Base-by-base conservation (phyloP, 2,329 filamentous ascomycete genomes). In the Tolypocladium ophioglossoides region DNA sequence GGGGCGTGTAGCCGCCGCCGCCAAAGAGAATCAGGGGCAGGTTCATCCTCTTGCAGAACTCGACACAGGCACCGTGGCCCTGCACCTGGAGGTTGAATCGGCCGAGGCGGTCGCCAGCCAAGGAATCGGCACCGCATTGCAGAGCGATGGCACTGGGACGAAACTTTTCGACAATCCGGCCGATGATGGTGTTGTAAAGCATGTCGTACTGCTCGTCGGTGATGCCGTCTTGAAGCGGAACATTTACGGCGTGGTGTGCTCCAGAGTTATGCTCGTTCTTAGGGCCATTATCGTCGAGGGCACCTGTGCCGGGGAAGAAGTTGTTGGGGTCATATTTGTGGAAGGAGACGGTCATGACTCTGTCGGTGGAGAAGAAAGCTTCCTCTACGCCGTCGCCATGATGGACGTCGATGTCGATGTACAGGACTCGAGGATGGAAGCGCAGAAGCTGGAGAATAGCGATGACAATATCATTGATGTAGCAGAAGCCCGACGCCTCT, bases 381-480 rank as follows among this genome's bases (percentile, higher is more conserved):
- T 95, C 87, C 68, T 95, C 90, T 20, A 95, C 90, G 51, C 90
- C 90, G 66, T 95, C 90, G 57, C 90, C 90, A 60, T 95, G 90
- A 67, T 95, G 90, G 1, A 95, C 89, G 67, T 95, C 90, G 61
- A 95, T 95, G 66, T 95, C 90, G 63, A 97, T 91, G 70, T 97
- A 96, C 55, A 97, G 78, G 9, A 97, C 91, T 50, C 91, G 86
- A 18, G 90, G 84, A 62, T 91, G 83, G 64, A 86, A 81, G 34
- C 88, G 85, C 18, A 97, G 77, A 11, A 99, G 80, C 68, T 96
- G 87, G 39, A 97, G 79, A 62, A 96, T 94, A 38, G 88, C 90
- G 49, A 99, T 80, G 55, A 97, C 94, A 63, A 97, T 97, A 70
- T 99, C 94, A 70, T 99, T 99, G 73, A 97, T 91, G 73, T 99